Conservation (phyloP, 2,329 filamentous ascomycete species). For the Claviceps maximensis region DNA sequence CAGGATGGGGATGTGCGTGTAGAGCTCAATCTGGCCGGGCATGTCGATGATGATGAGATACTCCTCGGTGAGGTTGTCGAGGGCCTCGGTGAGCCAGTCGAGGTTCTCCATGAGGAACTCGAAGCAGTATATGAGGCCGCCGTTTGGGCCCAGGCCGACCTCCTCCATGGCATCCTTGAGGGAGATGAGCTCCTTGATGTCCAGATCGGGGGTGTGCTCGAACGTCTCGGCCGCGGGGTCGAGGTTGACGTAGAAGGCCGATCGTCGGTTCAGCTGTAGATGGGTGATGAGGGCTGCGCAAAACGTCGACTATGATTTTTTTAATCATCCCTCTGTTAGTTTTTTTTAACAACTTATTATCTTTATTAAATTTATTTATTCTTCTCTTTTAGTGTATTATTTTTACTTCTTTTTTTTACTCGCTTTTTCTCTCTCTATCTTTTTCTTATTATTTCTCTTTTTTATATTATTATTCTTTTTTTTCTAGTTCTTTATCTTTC, state of each 20-base stretch:
- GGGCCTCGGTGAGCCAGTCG: slow-evolving; percentile 75
- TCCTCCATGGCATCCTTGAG: slow-evolving; percentile 96
- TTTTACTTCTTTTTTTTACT: neutral
- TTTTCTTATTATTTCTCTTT: neutral
- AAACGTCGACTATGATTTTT: slow-evolving; percentile 75
- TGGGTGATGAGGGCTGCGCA: slow-evolving; percentile 89
- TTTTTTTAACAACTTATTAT: neutral
- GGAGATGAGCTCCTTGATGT: slow-evolving; percentile 89
- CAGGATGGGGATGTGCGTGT: slow-evolving; percentile 89
- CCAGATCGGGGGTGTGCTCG: slow-evolving; percentile 79
- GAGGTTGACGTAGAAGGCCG: slow-evolving; percentile 95
- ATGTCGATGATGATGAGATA: slow-evolving; percentile 98
- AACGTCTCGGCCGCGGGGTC: slow-evolving; percentile 93
- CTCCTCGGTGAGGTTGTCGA: slow-evolving; percentile 80
- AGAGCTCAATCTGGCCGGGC: slow-evolving; percentile 97
- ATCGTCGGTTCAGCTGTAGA: slow-evolving; percentile 79
- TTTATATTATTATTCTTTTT: slow-evolving; percentile 9
- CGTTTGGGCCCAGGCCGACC: slow-evolving; percentile 79
- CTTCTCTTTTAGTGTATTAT: neutral
- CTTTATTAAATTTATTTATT: neutral
- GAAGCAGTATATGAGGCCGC: slow-evolving; percentile 90
- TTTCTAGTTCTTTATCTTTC: slow-evolving; percentile 4
- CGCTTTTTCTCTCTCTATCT: neutral
- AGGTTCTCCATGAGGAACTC: slow-evolving; percentile 92
- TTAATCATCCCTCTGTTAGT: neutral